Evolutionary conservation across 805 yeast species (phyloP), one percentile per base, ranked within the genome.

Genomic region (Yamadazyma phyllophila): DNA sequence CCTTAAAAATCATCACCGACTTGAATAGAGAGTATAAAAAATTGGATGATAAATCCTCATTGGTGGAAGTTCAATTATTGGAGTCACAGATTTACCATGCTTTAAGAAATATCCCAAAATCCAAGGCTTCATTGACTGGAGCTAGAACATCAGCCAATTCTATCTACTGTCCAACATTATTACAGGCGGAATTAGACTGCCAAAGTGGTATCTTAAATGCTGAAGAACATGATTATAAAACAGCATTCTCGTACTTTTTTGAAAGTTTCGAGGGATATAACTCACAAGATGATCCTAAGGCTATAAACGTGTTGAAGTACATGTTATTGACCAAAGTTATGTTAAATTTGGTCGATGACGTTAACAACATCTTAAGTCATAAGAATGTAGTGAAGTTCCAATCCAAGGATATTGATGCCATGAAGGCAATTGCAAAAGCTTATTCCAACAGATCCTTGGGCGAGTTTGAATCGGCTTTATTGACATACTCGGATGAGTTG

Each of bases 141-240:
- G 97, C 99, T 1, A 81, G 98, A 66, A 94, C 99, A 0, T 85
- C 96, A 2, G 99, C 99, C n/a, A 95, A 94, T 65, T 80, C 97
- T 16, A 88, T 94, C 43, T 95, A 91, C 71, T 88, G 96, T 58
- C 96, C 98, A 8, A 87, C 97, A n/a, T 73, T 83, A 42, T 77
- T 85, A 56, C 96, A 94, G 68, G 98, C 98, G 1, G 96, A 90
- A 61, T 77, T 94, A 45, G 99, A 94, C 63, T 80, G 88, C 69
- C 90, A 92, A 84, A 84, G 95, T 62, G 99, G 99, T 56, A 83
- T 92, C 45, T 77, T 94, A 51, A 95, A 92, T 69, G 96, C 97
- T 32, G 97, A 94, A 67, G 98, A 94, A 58, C 88, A 88, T 64
- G 99, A 94, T 66, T 95, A 88, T 71, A 87, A 88, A 62, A 94